Evolutionary conservation across 352 stramenopile species (phyloP), one percentile per base, ranked within the genome.

Genomic region (Phytophthora crassamura): DNA sequence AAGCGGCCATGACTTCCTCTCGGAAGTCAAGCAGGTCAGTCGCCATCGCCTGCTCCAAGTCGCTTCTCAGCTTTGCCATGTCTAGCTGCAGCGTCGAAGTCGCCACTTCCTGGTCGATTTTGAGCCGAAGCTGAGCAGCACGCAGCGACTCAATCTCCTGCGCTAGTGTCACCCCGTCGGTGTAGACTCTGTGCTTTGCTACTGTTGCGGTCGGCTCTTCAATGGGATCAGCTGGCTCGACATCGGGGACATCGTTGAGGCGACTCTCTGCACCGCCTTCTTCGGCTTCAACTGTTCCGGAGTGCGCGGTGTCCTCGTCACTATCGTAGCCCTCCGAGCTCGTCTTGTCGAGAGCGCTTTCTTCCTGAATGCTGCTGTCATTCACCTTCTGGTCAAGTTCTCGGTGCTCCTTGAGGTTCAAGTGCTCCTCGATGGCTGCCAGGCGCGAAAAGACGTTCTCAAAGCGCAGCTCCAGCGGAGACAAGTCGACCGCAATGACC

Each of bases 31-130:
- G 48, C 12, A 90, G 46, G 28, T 84, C 66, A 4, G 67, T 39
- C 20, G 68, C 61, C 15, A 79, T 66, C 20, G 69, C 39, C 3
- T 70, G 45, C 8, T 78, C 55, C 36, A 88, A 25, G n/a, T 86
- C 73, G n/a, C 60, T 68, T 0, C 67, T 53, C 18, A 88, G n/a
- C 2, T 51, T 67, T 18, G 76, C 65, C 38, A 89, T 59, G 1
- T 86, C 75, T 8, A 88, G 51, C 18, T 76, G 72, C 18, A 82
- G 67, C 53, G 48, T 55, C 5, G 79, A 79, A 41, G 77, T 59
- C 1, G 67, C 59, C 28, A 85, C 38, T 22, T 91, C 80, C n/a
- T 88, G 79, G 38, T 84, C 59, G 39, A 90, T 85, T 51, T 88
- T 78, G n/a, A 86, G 67, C 0, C 82, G 75, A 20, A 90, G 61